These are phyloP conservation scores for Takashimella tepidaria DNA, from an alignment of 1,284 basidiomycete species.

Conservation along the genomic window DNA sequence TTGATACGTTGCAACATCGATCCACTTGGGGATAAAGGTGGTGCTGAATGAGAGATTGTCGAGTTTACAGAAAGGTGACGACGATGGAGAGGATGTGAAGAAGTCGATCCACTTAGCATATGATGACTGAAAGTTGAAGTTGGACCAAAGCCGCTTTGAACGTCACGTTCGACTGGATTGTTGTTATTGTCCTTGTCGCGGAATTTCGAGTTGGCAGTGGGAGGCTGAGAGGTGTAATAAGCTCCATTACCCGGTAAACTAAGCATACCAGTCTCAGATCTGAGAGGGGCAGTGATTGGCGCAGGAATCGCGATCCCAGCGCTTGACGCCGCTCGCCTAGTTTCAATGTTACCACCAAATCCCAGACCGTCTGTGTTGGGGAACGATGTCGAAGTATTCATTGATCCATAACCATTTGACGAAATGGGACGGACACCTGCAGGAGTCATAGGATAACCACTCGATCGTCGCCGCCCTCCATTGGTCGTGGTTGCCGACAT, in stretches of 20 bases:
- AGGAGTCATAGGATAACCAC: neutral
- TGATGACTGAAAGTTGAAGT: neutral
- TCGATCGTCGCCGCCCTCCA: neutral
- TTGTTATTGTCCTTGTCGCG: neutral
- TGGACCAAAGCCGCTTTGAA: neutral
- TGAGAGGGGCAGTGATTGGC: neutral
- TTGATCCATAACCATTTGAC: neutral
- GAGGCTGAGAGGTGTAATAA: slow-evolving; percentile 1
- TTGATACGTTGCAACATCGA: slow-evolving; percentile 28
- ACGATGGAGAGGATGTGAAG: slow-evolving; percentile 3
- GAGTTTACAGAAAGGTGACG: slow-evolving; percentile 6
- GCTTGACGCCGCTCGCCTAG: neutral
- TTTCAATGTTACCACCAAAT: neutral
- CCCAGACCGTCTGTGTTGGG: neutral
- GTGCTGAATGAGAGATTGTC: slow-evolving; percentile 5
- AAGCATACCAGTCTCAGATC: neutral
- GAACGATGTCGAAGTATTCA: neutral
- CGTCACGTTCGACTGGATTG: neutral
- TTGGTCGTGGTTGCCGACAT: neutral
- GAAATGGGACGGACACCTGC: neutral
- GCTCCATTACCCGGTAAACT: slow-evolving; percentile 3
- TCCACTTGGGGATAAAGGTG: slow-evolving; percentile 18
- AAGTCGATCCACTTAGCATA: neutral
- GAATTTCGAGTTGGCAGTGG: neutral
- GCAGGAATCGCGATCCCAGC: neutral